Evolutionary conservation across 1,284 basidiomycete species (phyloP).

Genomic region (Sporisorium reilianum): DNA sequence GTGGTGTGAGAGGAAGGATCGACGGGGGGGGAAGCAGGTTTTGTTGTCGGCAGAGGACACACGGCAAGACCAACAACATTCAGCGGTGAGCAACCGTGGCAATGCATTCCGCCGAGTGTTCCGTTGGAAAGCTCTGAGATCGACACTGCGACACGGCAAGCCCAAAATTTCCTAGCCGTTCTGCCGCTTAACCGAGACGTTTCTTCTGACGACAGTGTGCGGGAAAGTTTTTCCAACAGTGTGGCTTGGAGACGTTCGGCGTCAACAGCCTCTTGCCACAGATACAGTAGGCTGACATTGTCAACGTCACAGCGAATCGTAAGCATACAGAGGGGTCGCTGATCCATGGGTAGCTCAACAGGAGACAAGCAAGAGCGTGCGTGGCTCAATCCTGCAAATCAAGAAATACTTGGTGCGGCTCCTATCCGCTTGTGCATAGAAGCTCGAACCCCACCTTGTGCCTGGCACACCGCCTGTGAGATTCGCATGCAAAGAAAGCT

Average conservation of each 20-base stretch:
- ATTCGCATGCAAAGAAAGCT: no score
- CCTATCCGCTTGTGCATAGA: background rate
- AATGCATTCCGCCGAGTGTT: constrained; percentile 9
- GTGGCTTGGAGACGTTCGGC: constrained; percentile 2
- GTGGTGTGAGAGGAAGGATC: constrained; percentile 8
- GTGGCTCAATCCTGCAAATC: background rate
- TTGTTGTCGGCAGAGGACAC: background rate
- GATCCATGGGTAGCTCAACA: background rate
- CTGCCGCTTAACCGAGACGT: constrained; percentile 9
- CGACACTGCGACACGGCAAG: background rate
- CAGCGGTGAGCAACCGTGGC: constrained; percentile 8
- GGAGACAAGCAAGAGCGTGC: background rate
- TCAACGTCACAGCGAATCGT: background rate
- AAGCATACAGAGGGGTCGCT: background rate
- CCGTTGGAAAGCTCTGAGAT: constrained; percentile 19
- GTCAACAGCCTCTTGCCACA: background rate
- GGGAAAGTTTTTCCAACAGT: constrained; percentile 17
- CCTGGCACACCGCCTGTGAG: no score
- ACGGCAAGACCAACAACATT: background rate
- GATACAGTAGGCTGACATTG: background rate
- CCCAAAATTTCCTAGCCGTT: constrained; percentile 9
- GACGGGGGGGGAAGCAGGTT: background rate
- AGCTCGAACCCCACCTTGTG: background rate
- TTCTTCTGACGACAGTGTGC: constrained; percentile 16
- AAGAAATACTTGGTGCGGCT: no score